These are phyloP conservation scores for Tolypocladium guangdongense DNA, from an alignment of 2,329 filamentous ascomycete genomes.

Conservation along the genomic window DNA sequence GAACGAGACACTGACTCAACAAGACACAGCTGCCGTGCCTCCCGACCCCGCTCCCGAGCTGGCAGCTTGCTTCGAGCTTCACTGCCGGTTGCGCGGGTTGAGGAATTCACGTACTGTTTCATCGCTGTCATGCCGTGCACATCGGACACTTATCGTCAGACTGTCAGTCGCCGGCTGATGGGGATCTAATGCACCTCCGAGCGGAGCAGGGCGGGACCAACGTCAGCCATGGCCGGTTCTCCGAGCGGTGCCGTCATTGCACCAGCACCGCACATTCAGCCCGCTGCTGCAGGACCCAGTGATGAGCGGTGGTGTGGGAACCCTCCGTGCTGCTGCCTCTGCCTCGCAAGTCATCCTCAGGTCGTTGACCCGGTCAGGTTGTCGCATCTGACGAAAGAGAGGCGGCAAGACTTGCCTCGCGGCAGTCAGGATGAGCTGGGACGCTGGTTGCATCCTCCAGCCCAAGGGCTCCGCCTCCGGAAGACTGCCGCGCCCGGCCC, in stretches of 20 bases:
- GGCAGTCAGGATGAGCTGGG: not conserved
- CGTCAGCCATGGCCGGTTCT: not conserved
- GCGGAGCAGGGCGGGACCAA: not conserved
- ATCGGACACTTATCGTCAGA: not conserved
- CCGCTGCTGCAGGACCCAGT: not conserved
- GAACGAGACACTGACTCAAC: not conserved
- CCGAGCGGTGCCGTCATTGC: not conserved
- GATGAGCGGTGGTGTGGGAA: not conserved
- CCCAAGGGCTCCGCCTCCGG: constrained; percentile 1
- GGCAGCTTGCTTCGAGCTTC: not conserved
- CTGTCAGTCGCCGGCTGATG: not conserved
- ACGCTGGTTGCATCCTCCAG: not conserved
- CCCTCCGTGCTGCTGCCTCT: not conserved
- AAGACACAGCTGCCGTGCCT: too few species aligned
- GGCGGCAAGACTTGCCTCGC: not conserved
- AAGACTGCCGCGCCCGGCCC: not conserved
- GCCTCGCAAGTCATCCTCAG: not conserved
- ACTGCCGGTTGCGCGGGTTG: not conserved
- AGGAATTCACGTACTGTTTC: not conserved
- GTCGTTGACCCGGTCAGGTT: not conserved
- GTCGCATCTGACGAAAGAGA: not conserved
- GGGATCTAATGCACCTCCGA: not conserved
- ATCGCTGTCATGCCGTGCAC: too few species aligned
- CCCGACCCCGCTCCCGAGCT: too few species aligned
- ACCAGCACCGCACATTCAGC: not conserved